These are phyloP conservation scores for Musa itinerans DNA, from an alignment of 176 grass and related monocot species.

Conservation along the genomic window DNA sequence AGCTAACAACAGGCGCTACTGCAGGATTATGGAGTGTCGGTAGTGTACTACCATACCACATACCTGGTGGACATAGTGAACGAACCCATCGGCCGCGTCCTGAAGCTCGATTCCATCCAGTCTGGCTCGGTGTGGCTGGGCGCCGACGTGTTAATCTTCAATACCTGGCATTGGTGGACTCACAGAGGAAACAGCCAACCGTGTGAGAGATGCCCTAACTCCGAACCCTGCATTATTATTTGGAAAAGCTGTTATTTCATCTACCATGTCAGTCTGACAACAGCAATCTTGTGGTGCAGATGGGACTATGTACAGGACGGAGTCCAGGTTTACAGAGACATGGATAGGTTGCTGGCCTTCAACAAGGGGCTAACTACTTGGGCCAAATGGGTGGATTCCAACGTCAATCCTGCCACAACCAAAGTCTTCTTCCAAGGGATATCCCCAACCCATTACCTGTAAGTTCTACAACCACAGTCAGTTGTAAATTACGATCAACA, in stretches of 20 bases:
- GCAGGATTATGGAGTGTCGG: constrained; percentile 27
- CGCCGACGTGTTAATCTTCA: constrained; percentile 27
- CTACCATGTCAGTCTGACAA: too few species aligned
- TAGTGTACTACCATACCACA: constrained; percentile 21
- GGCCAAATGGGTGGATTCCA: constrained; percentile 74
- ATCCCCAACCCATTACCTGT: constrained; percentile 69
- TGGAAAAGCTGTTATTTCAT: too few species aligned
- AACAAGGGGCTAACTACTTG: constrained; percentile 78
- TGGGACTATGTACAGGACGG: constrained; percentile 90
- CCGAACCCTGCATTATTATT: background rate
- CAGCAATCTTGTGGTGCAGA: constrained; percentile 17
- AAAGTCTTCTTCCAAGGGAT: constrained; percentile 93
- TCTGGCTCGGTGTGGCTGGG: constrained; percentile 14
- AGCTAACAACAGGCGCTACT: background rate
- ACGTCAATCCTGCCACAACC: constrained; percentile 50
- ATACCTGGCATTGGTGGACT: constrained; percentile 33
- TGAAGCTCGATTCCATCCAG: constrained; percentile 27
- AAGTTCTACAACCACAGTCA: too few species aligned
- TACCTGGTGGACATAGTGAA: constrained; percentile 27
- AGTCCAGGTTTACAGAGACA: constrained; percentile 52
- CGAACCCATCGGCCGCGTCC: constrained; percentile 17
- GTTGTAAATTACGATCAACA: too few species aligned
- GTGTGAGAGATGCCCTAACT: background rate
- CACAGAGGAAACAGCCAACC: constrained; percentile 35
- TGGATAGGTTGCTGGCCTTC: constrained; percentile 82